Base-by-base conservation (phyloP, 2,329 filamentous ascomycete species). In the Myrmaecium sp. region DNA sequence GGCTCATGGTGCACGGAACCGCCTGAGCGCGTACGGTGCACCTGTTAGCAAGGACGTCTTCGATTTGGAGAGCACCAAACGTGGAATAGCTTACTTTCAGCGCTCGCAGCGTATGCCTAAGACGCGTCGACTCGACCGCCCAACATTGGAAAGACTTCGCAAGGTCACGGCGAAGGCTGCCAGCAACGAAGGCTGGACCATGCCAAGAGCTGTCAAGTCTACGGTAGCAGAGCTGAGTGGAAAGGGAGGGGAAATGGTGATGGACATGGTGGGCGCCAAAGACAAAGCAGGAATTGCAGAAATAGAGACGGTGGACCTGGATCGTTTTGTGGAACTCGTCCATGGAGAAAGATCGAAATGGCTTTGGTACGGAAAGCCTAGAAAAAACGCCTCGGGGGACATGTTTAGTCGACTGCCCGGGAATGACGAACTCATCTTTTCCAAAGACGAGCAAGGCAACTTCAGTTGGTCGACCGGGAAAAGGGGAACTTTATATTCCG, bases 151-250 rank as follows among this genome's bases (percentile, higher is more conserved):
- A 30, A 72, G 69, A 30, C 60, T 98, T 23, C 84, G 91, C 40
- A 70, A 68, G 25, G 69, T 64, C n/a, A 94, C 86, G 8, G 80
- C 81, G 20, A 95, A 93, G 48, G 83, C 82, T 17, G 84, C 83
- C 3, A 78, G 76, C 26, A 77, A 81, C 17, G 83, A 94, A 44
- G 78, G 77, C 3, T 94, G 86, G 81, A 78, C 76, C 10, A 80
- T 91, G n/a, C 80, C 83, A 26, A 76, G 81, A 42, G 84, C 86
- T 11, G 82, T 98, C 41, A 95, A 95, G 47, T 92, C 82, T 3
- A 94, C 86, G 0, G 79, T 95, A 24, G 83, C 79, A 11, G 89
- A 94, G 51, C 70, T 98, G 20, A 82, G 82, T 38, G 86, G 89
- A 9, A 93, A 94, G 48, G 76, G 86, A 28, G 84, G 84, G 25